Percentiles rank a stretch among this genome's conserved stretches.
phyloP scores from a whole-genome alignment of 2,329 filamentous ascomycete species.

The Metarhizium sp. region DNA sequence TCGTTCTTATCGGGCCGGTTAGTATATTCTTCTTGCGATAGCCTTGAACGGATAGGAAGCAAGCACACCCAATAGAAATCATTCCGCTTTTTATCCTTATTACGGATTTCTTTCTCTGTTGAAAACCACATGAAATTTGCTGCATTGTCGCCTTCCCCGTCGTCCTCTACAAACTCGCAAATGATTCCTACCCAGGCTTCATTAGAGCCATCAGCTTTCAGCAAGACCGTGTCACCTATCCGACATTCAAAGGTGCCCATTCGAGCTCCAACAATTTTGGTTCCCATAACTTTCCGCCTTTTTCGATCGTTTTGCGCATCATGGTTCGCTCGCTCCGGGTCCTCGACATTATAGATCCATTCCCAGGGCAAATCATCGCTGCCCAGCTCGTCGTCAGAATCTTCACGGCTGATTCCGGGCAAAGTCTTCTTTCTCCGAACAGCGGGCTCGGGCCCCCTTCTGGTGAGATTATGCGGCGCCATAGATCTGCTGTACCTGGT shows the following conservation, averaged over 20 bases:
- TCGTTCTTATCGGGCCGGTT: slow-evolving; percentile 53
- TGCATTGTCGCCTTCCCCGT: slow-evolving; percentile 57
- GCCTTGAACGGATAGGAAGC: neutral
- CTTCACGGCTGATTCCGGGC: slow-evolving; percentile 58
- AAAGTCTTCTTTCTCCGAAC: slow-evolving; percentile 10
- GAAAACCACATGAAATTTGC: slow-evolving; percentile 96
- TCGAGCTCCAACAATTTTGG: slow-evolving; percentile 66
- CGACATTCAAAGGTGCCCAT: slow-evolving; percentile 75
- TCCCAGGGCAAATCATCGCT: slow-evolving; percentile 66
- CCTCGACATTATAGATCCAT: slow-evolving; percentile 57
- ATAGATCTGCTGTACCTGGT: slow-evolving; percentile 11
- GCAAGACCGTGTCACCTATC: slow-evolving; percentile 73
- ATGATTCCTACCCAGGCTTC: slow-evolving; percentile 92
- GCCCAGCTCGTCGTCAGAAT: slow-evolving; percentile 82
- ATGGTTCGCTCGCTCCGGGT: slow-evolving; percentile 13
- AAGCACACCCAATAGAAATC: slow-evolving; percentile 60
- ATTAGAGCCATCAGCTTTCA: slow-evolving; percentile 79
- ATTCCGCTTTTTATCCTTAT: slow-evolving; percentile 68
- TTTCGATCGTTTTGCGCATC: slow-evolving; percentile 23
- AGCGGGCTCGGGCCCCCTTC: slow-evolving; percentile 11
- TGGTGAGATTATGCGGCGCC: slow-evolving; percentile 13
- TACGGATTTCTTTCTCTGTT: slow-evolving; percentile 79
- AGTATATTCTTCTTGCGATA: neutral
- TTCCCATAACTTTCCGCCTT: slow-evolving; percentile 22
- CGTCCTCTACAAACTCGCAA: slow-evolving; percentile 67